Evolutionary conservation across 2,329 filamentous ascomycete species (phyloP).

Genomic region (Myriangium duriaei): DNA sequence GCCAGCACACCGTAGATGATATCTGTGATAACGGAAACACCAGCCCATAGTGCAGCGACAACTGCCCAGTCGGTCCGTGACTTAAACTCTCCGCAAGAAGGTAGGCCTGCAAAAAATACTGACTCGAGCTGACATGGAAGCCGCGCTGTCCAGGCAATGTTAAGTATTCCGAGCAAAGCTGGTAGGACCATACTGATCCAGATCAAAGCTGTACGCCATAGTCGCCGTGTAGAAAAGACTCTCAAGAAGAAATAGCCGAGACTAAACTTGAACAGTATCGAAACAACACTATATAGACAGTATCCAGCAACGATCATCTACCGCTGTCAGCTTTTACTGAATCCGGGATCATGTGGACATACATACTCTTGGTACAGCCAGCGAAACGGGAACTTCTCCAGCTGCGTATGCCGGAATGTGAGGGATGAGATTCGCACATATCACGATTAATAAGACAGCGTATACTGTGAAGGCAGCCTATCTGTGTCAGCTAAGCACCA

Average conservation of each 20-base stretch:
- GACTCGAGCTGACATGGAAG: conserved; percentile 1
- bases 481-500: too few relatives aligned
- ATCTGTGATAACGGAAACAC: conserved; percentile 2
- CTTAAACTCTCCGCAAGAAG: not conserved
- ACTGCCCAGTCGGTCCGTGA: conserved; percentile 4
- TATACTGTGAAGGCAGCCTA: conserved; percentile 1
- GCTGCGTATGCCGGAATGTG: not conserved
- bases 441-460: not conserved
- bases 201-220: conserved; percentile 1
- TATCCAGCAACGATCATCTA: conserved; percentile 5
- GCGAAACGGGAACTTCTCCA: not conserved
- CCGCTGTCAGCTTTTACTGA: too few relatives aligned
- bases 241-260: conserved; percentile 6
- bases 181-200: conserved; percentile 4
- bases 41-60: conserved; percentile 1
- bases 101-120: conserved; percentile 4
- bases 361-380: conserved; percentile 2
- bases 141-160: conserved; percentile 4
- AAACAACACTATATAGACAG: not conserved
- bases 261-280: conserved; percentile 5
- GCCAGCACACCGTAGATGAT: conserved; percentile 5
- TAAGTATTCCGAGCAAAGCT: conserved; percentile 2
- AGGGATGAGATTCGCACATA: not conserved
- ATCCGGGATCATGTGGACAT: too few relatives aligned
- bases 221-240: conserved; percentile 2